Conservation (phyloP, 169 alveolate species). For the Plasmodium ovale region DNA sequence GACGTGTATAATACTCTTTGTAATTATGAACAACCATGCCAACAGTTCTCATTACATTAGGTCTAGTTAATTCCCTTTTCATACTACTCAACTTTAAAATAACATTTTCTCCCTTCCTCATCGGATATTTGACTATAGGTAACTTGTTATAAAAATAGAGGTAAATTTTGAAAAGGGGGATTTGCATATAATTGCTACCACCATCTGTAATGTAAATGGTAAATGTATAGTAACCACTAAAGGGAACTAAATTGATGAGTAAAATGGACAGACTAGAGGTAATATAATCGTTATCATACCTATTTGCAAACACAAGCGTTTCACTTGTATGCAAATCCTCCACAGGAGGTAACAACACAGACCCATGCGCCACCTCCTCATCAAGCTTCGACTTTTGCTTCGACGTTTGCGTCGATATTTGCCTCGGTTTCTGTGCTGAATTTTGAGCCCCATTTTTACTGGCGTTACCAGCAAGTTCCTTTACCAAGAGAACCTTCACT, state of each 20-base stretch:
- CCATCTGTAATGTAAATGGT: constrained; percentile 46
- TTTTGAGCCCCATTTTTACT: background rate
- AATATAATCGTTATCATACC: constrained; percentile 12
- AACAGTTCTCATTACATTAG: background rate
- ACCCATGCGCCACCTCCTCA: no score
- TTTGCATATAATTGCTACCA: background rate
- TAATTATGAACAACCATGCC: constrained; percentile 8
- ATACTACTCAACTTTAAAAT: constrained; percentile 5
- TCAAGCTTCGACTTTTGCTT: no score
- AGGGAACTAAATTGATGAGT: constrained; percentile 30
- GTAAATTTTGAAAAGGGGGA: constrained; percentile 27
- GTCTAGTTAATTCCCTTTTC: constrained; percentile 1
- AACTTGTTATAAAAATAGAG: constrained; percentile 24
- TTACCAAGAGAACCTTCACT: constrained; percentile 15
- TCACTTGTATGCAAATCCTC: constrained; percentile 43
- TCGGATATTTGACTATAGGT: constrained; percentile 33
- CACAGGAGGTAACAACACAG: background rate
- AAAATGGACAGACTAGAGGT: constrained; percentile 38
- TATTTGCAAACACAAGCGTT: constrained; percentile 53
- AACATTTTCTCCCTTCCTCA: background rate
- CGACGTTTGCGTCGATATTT: no score
- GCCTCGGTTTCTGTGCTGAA: no score
- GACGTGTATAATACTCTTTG: constrained; percentile 48
- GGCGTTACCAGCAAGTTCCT: constrained; percentile 5
- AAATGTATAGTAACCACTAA: constrained; percentile 37